A percentile compares a stretch with the other conserved stretches of the same genome.
phyloP scores from a whole-genome alignment of 805 yeast genomes.

The Priceomyces castillae region DNA sequence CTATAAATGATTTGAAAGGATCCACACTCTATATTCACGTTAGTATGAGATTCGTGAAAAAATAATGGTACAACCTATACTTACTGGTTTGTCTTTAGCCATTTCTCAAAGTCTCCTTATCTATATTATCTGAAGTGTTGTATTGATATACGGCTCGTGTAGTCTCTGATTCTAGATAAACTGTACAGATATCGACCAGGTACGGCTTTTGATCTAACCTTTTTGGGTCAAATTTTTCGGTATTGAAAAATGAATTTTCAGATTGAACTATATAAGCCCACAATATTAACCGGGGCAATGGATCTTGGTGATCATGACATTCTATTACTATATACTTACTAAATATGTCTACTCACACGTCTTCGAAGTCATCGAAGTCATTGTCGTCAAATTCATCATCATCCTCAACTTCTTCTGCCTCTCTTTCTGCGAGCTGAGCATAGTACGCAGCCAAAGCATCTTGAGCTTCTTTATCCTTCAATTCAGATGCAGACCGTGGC shows the following conservation, averaged over 20 bases:
- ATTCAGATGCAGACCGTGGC: conserved; percentile 28
- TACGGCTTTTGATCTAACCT: no score
- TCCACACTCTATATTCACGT: conserved; percentile 45
- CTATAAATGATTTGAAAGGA: conserved; percentile 79
- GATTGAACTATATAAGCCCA: background rate
- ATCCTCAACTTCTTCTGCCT: conserved; percentile 61
- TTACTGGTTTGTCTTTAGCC: conserved; percentile 7
- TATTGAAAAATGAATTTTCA: background rate
- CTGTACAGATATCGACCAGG: no score
- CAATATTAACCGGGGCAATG: no score
- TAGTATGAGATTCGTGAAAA: conserved; percentile 5
- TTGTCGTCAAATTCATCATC: conserved; percentile 42
- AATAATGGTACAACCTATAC: background rate
- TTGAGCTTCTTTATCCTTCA: conserved; percentile 65
- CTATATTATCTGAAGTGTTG: no score
- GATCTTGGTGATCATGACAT: background rate
- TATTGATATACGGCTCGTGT: no score
- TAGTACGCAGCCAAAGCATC: conserved; percentile 68
- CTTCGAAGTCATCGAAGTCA: conserved; percentile 34
- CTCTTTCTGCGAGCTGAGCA: conserved; percentile 69
- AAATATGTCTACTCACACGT: conserved; percentile 8
- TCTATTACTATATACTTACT: background rate
- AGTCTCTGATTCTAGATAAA: no score
- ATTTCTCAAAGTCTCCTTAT: background rate
- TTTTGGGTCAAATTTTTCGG: conserved; percentile 1